A percentile compares a stretch with the other conserved stretches of the same genome.
These are phyloP conservation scores for Diaporthe humulicola DNA, from an alignment of 2,329 filamentous ascomycete species.

Conservation along the genomic window DNA sequence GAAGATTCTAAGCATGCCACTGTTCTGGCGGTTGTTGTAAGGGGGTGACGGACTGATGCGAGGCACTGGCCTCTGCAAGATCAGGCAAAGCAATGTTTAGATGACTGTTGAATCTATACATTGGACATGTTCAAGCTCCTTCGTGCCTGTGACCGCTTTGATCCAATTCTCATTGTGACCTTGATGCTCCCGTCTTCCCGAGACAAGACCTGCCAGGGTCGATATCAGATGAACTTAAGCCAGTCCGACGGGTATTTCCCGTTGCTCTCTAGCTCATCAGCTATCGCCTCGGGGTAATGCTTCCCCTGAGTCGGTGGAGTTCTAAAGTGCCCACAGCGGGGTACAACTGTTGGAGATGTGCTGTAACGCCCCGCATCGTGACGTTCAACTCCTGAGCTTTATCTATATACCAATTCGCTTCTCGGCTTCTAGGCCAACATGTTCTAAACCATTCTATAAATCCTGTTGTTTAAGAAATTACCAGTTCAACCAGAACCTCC, in stretches of 20 bases:
- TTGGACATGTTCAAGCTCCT: constrained; percentile 42
- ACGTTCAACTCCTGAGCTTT: constrained; percentile 24
- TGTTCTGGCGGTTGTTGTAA: constrained; percentile 39
- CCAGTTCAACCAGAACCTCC: too few relatives aligned
- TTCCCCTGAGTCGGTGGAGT: constrained; percentile 33
- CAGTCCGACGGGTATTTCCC: constrained; percentile 10
- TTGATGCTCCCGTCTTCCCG: constrained; percentile 3
- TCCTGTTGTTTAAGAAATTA: not conserved
- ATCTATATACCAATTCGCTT: not conserved
- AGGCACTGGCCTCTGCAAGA: constrained; percentile 40
- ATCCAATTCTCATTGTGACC: not conserved
- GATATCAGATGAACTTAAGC: constrained; percentile 23
- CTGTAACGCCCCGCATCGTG: constrained; percentile 27
- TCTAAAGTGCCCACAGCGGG: constrained; percentile 31
- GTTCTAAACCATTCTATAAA: not conserved
- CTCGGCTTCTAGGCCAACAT: not conserved
- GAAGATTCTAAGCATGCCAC: constrained; percentile 49
- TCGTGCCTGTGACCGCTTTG: not conserved
- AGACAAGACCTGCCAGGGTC: not conserved
- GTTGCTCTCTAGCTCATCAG: not conserved
- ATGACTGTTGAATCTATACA: constrained; percentile 67
- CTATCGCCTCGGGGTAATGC: constrained; percentile 20
- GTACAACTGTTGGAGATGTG: constrained; percentile 16
- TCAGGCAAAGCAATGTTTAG: constrained; percentile 55
- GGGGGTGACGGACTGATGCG: constrained; percentile 40